Base-by-base conservation (phyloP, 345 rosid genomes). In the Eucalyptus sp. region DNA sequence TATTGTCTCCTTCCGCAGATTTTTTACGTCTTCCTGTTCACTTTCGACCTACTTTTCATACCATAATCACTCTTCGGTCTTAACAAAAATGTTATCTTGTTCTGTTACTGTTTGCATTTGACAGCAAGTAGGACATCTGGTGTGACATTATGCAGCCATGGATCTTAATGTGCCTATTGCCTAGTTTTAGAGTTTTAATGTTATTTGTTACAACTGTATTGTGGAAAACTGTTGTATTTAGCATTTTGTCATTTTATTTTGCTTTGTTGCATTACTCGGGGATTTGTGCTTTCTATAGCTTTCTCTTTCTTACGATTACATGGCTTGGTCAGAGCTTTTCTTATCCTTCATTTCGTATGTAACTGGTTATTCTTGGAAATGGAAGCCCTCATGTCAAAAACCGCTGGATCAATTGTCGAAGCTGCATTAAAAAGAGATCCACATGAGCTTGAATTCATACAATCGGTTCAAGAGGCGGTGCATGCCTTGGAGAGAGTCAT, bases 321-420 rank as follows among this genome's bases (percentile, higher is more conserved):
- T 54, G 10, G n/a, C 49, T 58, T 58, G 68, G 64, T 62, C 52
- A 31, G 27, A 62, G 88, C 56, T 86, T n/a, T 86, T 87, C 80
- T 88, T 86, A 56, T 64, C 60, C 50, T 89, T 89, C 64, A 58
- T 85, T 88, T 76, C 88, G 64, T 86, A 49, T 56, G 27, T 86
- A 50, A 51, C 41, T 90, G 89, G 58, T 86, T 88, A 31, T 86
- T 91, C 90, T 89, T 89, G 86, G 88, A 66, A 90, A 92, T 90
- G 95, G 95, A 95, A 98, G 99, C 99, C 90, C 95, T 98, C 89
- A 98, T 98, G 99, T 98, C 99, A 44, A 98, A 97, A 94, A 96
- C 97, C 51, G 99, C 99, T 93, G 99, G 99, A 90, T 96, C 99
- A 87, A 98, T 98, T 86, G 92, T 98, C 90, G 98, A 98, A 91